These are phyloP conservation scores for Thalassiosira exigua DNA, from an alignment of 352 stramenopile genomes.

Conservation along the genomic window DNA sequence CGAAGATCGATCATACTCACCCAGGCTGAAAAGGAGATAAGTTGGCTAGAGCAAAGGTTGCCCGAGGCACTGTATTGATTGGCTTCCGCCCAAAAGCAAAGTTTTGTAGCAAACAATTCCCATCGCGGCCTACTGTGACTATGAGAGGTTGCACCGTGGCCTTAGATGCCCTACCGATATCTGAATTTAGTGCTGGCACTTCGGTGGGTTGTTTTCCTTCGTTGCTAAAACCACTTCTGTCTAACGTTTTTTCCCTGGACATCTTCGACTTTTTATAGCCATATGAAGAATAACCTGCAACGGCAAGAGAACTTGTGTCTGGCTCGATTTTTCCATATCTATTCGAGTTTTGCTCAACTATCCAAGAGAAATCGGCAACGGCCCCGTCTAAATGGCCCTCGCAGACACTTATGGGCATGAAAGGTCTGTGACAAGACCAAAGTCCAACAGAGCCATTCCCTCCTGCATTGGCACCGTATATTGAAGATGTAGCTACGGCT, in stretches of 20 bases:
- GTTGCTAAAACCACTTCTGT: not conserved
- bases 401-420: slow-evolving; percentile 78
- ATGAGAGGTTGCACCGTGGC: no score
- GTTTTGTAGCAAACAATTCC: slow-evolving; percentile 77
- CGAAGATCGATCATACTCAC: not conserved
- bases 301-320: not conserved
- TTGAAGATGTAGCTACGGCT: slow-evolving; percentile 77
- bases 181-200: no score
- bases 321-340: slow-evolving; percentile 1
- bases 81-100: slow-evolving; percentile 71
- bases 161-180: not conserved
- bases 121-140: slow-evolving; percentile 72
- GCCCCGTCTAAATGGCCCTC: slow-evolving; percentile 81
- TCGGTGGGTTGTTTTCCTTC: not conserved
- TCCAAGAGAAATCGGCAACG: slow-evolving; percentile 79
- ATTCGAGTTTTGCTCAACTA: slow-evolving; percentile 15
- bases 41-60: slow-evolving; percentile 79
- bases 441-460: slow-evolving; percentile 71
- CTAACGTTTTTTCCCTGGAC: slow-evolving; percentile 5
- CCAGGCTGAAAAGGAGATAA: slow-evolving; percentile 78
- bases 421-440: slow-evolving; percentile 77
- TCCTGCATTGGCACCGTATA: slow-evolving; percentile 72
- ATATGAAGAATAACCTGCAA: slow-evolving; percentile 14
- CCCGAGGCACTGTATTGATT: slow-evolving; percentile 68
- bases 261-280: slow-evolving; percentile 3